A percentile compares a stretch with the other conserved stretches of the same genome.
Evolutionary conservation across 129 eudicot species (phyloP).

Genomic region (Ambrosia artemisiifolia): DNA sequence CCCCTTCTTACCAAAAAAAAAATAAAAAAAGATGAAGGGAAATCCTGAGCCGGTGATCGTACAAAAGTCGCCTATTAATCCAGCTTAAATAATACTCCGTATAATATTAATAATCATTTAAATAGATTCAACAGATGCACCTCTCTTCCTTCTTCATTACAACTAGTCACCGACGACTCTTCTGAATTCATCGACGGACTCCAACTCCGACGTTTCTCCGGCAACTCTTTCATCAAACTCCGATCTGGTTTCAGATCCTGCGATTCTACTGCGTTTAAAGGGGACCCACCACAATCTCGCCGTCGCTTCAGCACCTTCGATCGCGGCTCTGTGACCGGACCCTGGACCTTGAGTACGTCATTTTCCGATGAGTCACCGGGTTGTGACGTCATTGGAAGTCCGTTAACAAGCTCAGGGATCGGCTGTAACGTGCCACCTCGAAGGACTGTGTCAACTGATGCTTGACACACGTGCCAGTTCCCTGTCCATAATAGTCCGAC

Average conservation of each 20-base stretch:
- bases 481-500: slow-evolving; percentile 86
- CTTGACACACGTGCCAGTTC: slow-evolving; percentile 93
- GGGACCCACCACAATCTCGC: slow-evolving; percentile 25
- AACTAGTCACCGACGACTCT: slow-evolving; percentile 62
- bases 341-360: slow-evolving; percentile 27
- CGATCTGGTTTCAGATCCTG: slow-evolving; percentile 58
- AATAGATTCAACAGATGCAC: slow-evolving; percentile 63
- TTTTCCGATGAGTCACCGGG: slow-evolving; percentile 48
- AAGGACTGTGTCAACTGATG: slow-evolving; percentile 84
- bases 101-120: too few species aligned
- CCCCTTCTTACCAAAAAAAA: slow-evolving; percentile 35
- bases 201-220: slow-evolving; percentile 56
- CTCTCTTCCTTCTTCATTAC: slow-evolving; percentile 29
- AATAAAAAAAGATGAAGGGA: slow-evolving; percentile 35
- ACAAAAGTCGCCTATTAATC: slow-evolving; percentile 42
- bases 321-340: slow-evolving; percentile 16
- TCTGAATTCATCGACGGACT: slow-evolving; percentile 83
- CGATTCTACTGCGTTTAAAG: neutral
- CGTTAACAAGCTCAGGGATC: slow-evolving; percentile 55
- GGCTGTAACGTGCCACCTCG: slow-evolving; percentile 79
- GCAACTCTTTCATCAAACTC: slow-evolving; percentile 13
- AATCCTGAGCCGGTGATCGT: slow-evolving; percentile 66
- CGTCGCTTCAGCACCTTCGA: slow-evolving; percentile 48
- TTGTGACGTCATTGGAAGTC: slow-evolving; percentile 29
- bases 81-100: too few species aligned